Base-by-base conservation (phyloP, 345 rosid genomes). In the Dovyalis caffra region DNA sequence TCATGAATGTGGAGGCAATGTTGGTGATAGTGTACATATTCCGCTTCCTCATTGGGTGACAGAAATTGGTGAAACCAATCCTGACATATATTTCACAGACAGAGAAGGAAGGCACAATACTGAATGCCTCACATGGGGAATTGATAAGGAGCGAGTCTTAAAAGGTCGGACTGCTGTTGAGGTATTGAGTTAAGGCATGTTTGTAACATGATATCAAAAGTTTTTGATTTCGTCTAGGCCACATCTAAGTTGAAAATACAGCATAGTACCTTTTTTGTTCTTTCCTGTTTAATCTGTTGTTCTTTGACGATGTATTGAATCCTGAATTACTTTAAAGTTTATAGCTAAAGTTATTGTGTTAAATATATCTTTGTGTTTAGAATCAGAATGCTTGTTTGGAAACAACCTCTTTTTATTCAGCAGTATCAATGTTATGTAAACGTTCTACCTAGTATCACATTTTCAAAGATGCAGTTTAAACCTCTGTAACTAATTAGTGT, bases 121-220 rank as follows among this genome's bases (percentile, higher is more conserved):
- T n/a, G 99, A 95, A 83, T 95, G 97, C 76, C 99, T 95, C 61
- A 88, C 99, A 34, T 95, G 97, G 97, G 99, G 98, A 69, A 82
- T 93, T 76, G 97, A 95, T 81, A 93, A 85, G 85, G 99, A 95
- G 76, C 90, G 99, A 69, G 90, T 88, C 56, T 83, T 95, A 82
- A 89, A 86, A 84, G 96, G 98, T 69, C 86, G 98, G 58, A 95
- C 98, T 86, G 99, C 97, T 66, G 69, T 90, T 38, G 99, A 95
- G 98, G 98, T 92, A 94, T 58, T 31, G 31, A 68, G 40, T 43
- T 0, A 43, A 43, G 47, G 5, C 47, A 12, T 43, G 18, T 2
- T 14, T 43, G 5, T 43, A 43, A 43, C 58, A 35, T 6, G 12
- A 12, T 38, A 57, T 26, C 31, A 12, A 28, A 40, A 60, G 28